phyloP scores from a whole-genome alignment of 495 filamentous ascomycete species.

The Friedmanniomyces endolithicus region DNA sequence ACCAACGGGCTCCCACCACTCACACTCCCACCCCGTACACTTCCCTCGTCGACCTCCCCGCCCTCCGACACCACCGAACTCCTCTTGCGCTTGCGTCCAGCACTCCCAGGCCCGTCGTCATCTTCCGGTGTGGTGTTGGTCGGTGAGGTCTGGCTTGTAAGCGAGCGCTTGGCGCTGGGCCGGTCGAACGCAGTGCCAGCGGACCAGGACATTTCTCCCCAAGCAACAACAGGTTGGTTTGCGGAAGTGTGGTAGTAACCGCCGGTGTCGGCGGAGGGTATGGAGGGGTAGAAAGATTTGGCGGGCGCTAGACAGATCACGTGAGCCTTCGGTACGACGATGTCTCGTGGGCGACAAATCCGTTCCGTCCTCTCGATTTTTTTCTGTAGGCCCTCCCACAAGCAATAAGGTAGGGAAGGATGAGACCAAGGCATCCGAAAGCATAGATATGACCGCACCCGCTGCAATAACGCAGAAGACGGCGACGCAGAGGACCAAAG shows the following conservation, averaged over 20 bases:
- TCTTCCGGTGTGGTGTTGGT: neutral
- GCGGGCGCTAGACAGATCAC: conserved; percentile 4
- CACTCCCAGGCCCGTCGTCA: neutral
- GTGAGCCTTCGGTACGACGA: neutral
- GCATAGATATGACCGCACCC: too few relatives aligned
- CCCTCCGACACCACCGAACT: conserved; percentile 1
- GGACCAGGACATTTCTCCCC: neutral
- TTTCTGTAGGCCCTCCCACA: too few relatives aligned
- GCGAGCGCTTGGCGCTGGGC: neutral
- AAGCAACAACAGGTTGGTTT: neutral
- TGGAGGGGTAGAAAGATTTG: neutral
- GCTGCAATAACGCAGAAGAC: too few relatives aligned
- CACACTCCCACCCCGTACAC: neutral
- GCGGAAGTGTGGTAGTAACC: neutral
- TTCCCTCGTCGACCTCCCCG: neutral
- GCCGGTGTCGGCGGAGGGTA: neutral
- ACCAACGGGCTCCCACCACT: conserved; percentile 9
- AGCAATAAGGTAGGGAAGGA: too few relatives aligned
- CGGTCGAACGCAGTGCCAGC: conserved; percentile 5
- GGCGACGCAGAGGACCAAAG: too few relatives aligned
- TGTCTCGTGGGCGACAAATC: too few relatives aligned
- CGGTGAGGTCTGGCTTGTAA: neutral
- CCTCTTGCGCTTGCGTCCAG: conserved; percentile 15
- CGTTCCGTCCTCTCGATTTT: too few relatives aligned
- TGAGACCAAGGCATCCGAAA: too few relatives aligned